A percentile compares a stretch with the other conserved stretches of the same genome.
Evolutionary conservation across 2,329 filamentous ascomycete species (phyloP).

Genomic region (Saccharata proteae): DNA sequence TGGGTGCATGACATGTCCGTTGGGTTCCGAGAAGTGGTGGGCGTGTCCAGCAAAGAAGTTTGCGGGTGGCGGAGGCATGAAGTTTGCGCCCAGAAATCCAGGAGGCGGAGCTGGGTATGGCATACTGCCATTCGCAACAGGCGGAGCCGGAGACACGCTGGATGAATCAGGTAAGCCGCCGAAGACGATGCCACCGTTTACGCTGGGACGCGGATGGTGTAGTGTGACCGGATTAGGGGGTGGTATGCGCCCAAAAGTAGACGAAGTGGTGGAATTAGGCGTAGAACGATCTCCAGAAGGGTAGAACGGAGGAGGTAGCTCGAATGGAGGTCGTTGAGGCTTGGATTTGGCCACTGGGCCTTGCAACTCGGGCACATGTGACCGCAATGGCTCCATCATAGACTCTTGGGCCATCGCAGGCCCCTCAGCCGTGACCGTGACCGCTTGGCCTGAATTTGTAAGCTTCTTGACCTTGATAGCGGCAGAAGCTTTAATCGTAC

Average conservation of each 20-base stretch:
- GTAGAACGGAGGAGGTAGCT: constrained; percentile 25
- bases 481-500: no score
- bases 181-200: constrained; percentile 25
- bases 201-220: constrained; percentile 9
- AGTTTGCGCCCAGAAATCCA: constrained; percentile 19
- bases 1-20: constrained; percentile 19
- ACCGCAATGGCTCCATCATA: constrained; percentile 22
- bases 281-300: constrained; percentile 17
- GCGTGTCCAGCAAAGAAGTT: constrained; percentile 20
- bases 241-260: constrained; percentile 7
- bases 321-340: constrained; percentile 12
- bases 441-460: background rate
- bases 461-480: background rate
- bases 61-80: constrained; percentile 18
- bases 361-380: constrained; percentile 27
- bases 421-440: background rate
- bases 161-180: constrained; percentile 25
- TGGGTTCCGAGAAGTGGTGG: constrained; percentile 23
- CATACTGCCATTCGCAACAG: constrained; percentile 12
- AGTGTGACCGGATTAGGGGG: constrained; percentile 1
- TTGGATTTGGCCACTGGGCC: constrained; percentile 9
- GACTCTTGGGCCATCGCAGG: background rate
- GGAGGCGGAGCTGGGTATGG: constrained; percentile 12
- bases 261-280: constrained; percentile 16
- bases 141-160: constrained; percentile 25